Base-by-base conservation (phyloP, 2,329 filamentous ascomycete genomes). In the Bisporella sp. region DNA sequence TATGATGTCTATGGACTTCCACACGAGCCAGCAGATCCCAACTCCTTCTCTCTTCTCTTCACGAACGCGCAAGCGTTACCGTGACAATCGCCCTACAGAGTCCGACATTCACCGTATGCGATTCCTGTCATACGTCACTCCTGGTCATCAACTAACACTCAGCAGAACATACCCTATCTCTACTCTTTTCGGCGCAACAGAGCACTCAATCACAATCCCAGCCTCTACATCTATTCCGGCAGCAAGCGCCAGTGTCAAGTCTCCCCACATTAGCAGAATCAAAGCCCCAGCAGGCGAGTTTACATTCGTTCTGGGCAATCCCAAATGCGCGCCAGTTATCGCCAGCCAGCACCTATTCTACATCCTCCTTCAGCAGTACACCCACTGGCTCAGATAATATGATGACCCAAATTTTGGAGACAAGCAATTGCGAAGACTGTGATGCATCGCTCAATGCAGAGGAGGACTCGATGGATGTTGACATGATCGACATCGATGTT, bases 231-330 rank as follows among this genome's bases (percentile, higher is more conserved):
- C 51, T 58, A 21, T 55, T 56, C 21, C 55, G 56, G 45, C 46
- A 47, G 21, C 49, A 55, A 40, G 45, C 48, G 29, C 44, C 61
- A 46, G 35, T 60, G 31, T 40, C 56, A 3, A 46, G 55, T n/a
- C 37, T 59, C 8, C 54, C 56, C 5, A n/a, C 54, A 5, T 54
- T 46, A 31, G 50, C 7, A 31, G 40, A 52, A 28, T 42, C 54
- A 8, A 46, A 41, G 12, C 7, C 32, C 50, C 45, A 62, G 28
- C 79, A 83, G 62, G 68, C 71, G 4, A 81, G 76, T 0, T 68
- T 84, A 0, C 79, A 84, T 63, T 76, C 69, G 40, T 84, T 83
- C 66, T 85, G 79, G 79, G 72, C 73, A n/a, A 70, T 83, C 11
- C 72, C 69, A 1, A 50, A 54, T 9, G 45, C 42, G 7, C 51